These are phyloP conservation scores for Mycena amicta DNA, from an alignment of 768 basidiomycete species.

Conservation along the genomic window DNA sequence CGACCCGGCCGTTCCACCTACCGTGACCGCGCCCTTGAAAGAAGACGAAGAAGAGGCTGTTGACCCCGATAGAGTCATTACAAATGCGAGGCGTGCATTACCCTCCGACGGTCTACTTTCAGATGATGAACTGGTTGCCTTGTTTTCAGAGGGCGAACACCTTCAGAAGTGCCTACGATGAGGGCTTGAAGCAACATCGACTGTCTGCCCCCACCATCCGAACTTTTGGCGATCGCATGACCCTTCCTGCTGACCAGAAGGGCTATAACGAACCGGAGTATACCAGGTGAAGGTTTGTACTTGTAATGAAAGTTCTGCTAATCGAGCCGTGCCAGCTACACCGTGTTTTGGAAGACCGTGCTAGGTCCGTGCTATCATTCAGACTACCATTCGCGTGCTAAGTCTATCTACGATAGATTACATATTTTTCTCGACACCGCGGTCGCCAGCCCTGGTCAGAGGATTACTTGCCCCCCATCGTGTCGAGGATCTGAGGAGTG, in stretches of 20 bases:
- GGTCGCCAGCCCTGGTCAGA: slow-evolving; percentile 37
- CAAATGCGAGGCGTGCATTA: slow-evolving; percentile 64
- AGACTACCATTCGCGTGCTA: not conserved
- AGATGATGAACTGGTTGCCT: slow-evolving; percentile 51
- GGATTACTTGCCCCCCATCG: slow-evolving; percentile 66
- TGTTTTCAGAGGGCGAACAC: slow-evolving; percentile 43
- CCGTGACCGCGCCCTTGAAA: slow-evolving; percentile 33
- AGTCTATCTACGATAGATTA: slow-evolving; percentile 62
- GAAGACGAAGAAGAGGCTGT: slow-evolving; percentile 52
- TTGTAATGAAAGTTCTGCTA: not conserved
- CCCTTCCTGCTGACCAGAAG: slow-evolving; percentile 38
- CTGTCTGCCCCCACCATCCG: slow-evolving; percentile 22
- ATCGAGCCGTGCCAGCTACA: slow-evolving; percentile 57
- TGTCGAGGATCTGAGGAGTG: slow-evolving; percentile 60
- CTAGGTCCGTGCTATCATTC: slow-evolving; percentile 6
- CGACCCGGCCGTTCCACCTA: slow-evolving; percentile 54
- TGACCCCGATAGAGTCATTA: slow-evolving; percentile 74
- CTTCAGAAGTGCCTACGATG: slow-evolving; percentile 72
- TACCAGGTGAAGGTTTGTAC: slow-evolving; percentile 41
- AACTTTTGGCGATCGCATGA: slow-evolving; percentile 57
- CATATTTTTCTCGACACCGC: slow-evolving; percentile 66
- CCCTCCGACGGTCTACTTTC: slow-evolving; percentile 72
- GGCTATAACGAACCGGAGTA: slow-evolving; percentile 80
- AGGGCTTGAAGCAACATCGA: slow-evolving; percentile 40
- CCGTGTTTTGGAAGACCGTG: slow-evolving; percentile 73